Base-by-base conservation (phyloP, 352 stramenopile species). In the Globisporangium heterothallicum region DNA sequence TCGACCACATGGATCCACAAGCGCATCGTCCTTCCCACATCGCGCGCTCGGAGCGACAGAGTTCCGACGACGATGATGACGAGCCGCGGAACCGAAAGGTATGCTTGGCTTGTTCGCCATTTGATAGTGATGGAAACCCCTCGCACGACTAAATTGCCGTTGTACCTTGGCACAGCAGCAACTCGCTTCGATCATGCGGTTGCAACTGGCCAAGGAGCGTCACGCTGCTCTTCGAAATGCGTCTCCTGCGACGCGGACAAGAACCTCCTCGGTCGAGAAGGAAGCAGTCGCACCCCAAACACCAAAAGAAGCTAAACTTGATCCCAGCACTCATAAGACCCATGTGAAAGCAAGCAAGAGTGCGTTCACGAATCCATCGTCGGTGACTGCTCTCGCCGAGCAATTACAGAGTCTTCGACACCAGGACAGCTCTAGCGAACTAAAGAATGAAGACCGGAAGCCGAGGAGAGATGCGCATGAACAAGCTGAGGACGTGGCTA, bases 351-450 rank as follows among this genome's bases (percentile, higher is more conserved):
- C 51, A 27, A 51, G 9, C n/a, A 13, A 16, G 3, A 19, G 10
- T 30, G 26, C 25, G 16, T 26, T 40, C 35, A 1, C 18, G 6
- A 43, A 26, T 4, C 26, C 53, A 21, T 34, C 45, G 3, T 67
- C 63, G 2, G 42, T 74, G 7, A 50, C 56, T 21, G 58, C 57
- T 2, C 64, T 79, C 22, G 64, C 58, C 0, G 35, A 47, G 0
- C 57, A 79, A 32, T 53, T 79, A 6, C 50, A 61, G 42, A 58
- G 7, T 2, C 36, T 79, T 10, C 64, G 59, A 55, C 40, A 47
- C 4, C 46, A 34, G n/a, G 46, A 66, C 35, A 49, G 56, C 36
- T 29, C 43, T 14, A 43, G 10, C 18, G 44, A 60, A 1, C 24
- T 29, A 2, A 14, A 60, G n/a, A 38, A 27, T 6, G 18, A 21